These are phyloP conservation scores for Strobilomyces dryophilus DNA, from an alignment of 768 basidiomycete genomes.

Conservation along the genomic window DNA sequence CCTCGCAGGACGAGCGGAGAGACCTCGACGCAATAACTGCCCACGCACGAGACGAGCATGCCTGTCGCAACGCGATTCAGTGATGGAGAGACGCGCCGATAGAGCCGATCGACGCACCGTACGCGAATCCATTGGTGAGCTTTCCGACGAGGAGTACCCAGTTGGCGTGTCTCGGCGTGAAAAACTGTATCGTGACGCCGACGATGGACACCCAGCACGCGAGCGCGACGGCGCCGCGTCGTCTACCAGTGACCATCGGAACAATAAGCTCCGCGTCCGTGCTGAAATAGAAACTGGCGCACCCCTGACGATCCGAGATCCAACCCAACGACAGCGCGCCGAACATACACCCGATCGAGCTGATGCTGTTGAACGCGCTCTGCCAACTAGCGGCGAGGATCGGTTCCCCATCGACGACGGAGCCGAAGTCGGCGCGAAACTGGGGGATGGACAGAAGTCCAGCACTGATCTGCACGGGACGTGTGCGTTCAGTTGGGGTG, in stretches of 20 bases:
- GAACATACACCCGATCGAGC: conserved; percentile 12
- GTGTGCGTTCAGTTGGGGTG: neutral
- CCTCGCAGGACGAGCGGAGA: neutral
- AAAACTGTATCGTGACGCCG: conserved; percentile 21
- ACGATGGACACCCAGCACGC: conserved; percentile 20
- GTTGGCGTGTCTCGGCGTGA: conserved; percentile 21
- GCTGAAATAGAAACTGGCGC: neutral
- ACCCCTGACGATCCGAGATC: conserved; percentile 23
- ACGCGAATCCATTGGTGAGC: conserved; percentile 21
- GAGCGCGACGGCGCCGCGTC: conserved; percentile 21
- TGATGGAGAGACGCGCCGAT: neutral
- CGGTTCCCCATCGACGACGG: neutral
- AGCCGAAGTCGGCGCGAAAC: conserved; percentile 27
- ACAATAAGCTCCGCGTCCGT: no score
- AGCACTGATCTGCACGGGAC: conserved; percentile 10
- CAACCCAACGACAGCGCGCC: conserved; percentile 7
- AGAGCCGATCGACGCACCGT: conserved; percentile 5
- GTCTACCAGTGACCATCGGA: no score
- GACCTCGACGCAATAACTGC: neutral
- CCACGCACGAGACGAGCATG: neutral
- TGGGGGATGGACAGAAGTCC: conserved; percentile 20
- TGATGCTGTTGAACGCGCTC: conserved; percentile 25
- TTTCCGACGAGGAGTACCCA: conserved; percentile 22
- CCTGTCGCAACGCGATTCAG: neutral
- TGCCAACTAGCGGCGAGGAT: conserved; percentile 28